phyloP scores from a whole-genome alignment of 2,329 filamentous ascomycete genomes.

The Orbilia blumenaviensis region DNA sequence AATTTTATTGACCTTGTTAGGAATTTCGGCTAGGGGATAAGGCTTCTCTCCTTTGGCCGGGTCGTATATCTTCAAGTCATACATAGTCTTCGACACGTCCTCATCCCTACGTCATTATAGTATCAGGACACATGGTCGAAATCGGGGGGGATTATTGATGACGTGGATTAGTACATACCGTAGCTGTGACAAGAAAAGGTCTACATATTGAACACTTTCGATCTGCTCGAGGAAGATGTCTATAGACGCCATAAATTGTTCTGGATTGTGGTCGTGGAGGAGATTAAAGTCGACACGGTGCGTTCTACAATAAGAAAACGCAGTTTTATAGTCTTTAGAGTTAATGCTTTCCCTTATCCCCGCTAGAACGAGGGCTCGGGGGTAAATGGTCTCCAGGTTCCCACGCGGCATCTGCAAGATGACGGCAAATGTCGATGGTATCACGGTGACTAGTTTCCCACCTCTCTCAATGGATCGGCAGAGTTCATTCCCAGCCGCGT shows the following conservation, averaged over 20 bases:
- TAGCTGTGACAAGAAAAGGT: conserved; percentile 79
- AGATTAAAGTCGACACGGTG: conserved; percentile 99
- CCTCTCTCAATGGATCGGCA: conserved; percentile 93
- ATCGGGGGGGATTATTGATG: conserved; percentile 66
- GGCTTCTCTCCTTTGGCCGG: conserved; percentile 50
- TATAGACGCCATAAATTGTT: conserved; percentile 81
- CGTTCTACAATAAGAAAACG: conserved; percentile 86
- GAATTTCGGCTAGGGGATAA: conserved; percentile 29
- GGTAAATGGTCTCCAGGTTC: conserved; percentile 94
- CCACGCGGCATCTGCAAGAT: conserved; percentile 95
- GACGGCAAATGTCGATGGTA: conserved; percentile 85
- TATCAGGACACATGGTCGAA: conserved; percentile 58
- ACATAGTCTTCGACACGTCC: conserved; percentile 92
- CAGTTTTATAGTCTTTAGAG: conserved; percentile 79
- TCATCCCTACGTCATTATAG: conserved; percentile 71
- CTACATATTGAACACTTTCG: conserved; percentile 80
- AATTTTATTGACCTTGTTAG: conserved; percentile 81
- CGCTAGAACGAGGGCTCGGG: conserved; percentile 88
- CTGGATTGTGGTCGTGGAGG: conserved; percentile 88
- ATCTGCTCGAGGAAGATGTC: conserved; percentile 83
- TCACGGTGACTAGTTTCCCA: conserved; percentile 83
- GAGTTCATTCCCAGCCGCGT: conserved; percentile 89
- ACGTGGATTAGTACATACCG: conserved; percentile 56
- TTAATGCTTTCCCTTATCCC: conserved; percentile 85
- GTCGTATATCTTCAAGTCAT: conserved; percentile 78